Percentiles rank a stretch among this genome's conserved stretches.
Conservation (phyloP, 441 rosid species). For the Melastoma candidum region DNA sequence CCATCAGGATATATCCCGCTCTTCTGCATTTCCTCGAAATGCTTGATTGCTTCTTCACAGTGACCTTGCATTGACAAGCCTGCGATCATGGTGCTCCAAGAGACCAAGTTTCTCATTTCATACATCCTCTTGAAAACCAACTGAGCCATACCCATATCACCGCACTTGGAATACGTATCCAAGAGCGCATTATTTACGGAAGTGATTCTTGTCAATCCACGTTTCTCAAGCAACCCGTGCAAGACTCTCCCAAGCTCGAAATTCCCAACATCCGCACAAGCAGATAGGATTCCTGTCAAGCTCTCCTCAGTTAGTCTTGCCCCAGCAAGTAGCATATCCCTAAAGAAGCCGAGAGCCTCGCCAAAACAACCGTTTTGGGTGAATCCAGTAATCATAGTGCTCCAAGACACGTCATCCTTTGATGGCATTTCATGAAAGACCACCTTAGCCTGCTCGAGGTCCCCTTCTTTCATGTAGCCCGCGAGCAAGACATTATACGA, state of each 20-base stretch:
- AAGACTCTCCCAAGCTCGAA: slow-evolving; percentile 45
- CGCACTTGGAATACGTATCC: slow-evolving; percentile 70
- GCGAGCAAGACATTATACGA: no score
- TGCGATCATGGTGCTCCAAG: slow-evolving; percentile 81
- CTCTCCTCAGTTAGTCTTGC: slow-evolving; percentile 56
- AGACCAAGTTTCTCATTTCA: slow-evolving; percentile 36
- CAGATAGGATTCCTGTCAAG: slow-evolving; percentile 73
- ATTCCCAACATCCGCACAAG: slow-evolving; percentile 64
- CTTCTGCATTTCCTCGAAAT: slow-evolving; percentile 53
- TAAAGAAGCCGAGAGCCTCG: slow-evolving; percentile 49
- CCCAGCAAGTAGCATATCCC: slow-evolving; percentile 34
- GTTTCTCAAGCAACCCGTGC: slow-evolving; percentile 58
- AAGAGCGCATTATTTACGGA: slow-evolving; percentile 67
- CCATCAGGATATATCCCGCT: slow-evolving; percentile 48
- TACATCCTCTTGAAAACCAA: slow-evolving; percentile 45
- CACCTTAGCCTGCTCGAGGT: slow-evolving; percentile 31
- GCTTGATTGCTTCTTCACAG: slow-evolving; percentile 50
- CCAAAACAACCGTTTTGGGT: slow-evolving; percentile 46
- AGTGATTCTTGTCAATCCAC: slow-evolving; percentile 40
- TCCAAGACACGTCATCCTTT: slow-evolving; percentile 59
- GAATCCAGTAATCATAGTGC: slow-evolving; percentile 46
- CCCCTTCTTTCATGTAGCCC: slow-evolving; percentile 50
- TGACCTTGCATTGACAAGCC: slow-evolving; percentile 70
- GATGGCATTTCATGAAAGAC: slow-evolving; percentile 54
- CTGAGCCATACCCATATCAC: slow-evolving; percentile 51